Conservation (phyloP, 768 basidiomycete genomes). For the Pisolithus albus region DNA sequence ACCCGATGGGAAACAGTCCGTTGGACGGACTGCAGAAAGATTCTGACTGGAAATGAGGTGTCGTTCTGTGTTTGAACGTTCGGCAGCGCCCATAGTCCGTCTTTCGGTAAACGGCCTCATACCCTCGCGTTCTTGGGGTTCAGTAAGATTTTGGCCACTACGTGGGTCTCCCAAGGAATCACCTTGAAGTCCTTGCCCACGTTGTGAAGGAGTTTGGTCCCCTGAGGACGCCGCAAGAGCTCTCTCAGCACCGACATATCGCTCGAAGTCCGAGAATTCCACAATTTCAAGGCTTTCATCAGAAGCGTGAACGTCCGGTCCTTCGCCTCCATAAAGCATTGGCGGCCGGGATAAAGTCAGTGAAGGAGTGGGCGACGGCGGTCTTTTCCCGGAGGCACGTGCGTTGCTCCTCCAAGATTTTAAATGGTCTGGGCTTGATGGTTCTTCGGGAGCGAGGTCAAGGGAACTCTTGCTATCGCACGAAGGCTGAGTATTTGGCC, state of each 20-base stretch:
- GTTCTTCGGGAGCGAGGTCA: slow-evolving; percentile 14
- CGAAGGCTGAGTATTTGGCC: slow-evolving; percentile 21
- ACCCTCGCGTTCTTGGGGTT: slow-evolving; percentile 39
- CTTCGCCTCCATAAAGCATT: slow-evolving; percentile 29
- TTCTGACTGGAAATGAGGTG: not conserved
- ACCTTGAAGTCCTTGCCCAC: slow-evolving; percentile 50
- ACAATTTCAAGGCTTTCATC: slow-evolving; percentile 71
- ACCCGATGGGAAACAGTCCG: slow-evolving; percentile 5
- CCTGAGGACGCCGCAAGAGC: slow-evolving; percentile 7
- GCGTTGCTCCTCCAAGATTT: slow-evolving; percentile 66
- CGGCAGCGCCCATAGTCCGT: slow-evolving; percentile 6
- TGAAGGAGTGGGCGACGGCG: slow-evolving; percentile 25
- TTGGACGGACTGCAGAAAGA: not conserved
- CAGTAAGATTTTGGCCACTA: slow-evolving; percentile 30
- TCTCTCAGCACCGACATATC: slow-evolving; percentile 47
- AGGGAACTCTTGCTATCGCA: slow-evolving; percentile 6
- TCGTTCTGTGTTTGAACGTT: not conserved
- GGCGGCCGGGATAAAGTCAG: slow-evolving; percentile 23
- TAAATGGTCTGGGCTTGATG: slow-evolving; percentile 29
- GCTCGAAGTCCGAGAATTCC: slow-evolving; percentile 72
- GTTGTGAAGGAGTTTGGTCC: slow-evolving; percentile 20
- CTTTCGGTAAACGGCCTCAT: slow-evolving; percentile 12
- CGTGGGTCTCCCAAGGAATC: slow-evolving; percentile 63
- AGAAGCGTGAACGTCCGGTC: slow-evolving; percentile 34
- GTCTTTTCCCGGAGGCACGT: slow-evolving; percentile 14